Evolutionary conservation across 2,329 filamentous ascomycete species (phyloP), one percentile per base, ranked within the genome.

Genomic region (Cladorrhinum sp.): DNA sequence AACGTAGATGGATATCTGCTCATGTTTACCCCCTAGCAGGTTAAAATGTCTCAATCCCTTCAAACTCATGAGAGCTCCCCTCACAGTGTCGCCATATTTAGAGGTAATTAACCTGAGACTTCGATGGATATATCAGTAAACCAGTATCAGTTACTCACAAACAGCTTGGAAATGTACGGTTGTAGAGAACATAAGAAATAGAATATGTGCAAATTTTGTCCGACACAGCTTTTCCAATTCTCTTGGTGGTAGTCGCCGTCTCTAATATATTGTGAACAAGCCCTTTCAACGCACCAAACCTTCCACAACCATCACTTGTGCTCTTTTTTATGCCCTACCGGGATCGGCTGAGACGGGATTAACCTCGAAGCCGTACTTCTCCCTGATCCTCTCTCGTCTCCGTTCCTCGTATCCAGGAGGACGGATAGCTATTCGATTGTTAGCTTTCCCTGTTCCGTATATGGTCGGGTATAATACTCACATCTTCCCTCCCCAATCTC

Each of bases 401-500:
- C 93, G 83, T 80, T 96, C 91, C 68, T 91, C 89, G 73, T 95
- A 96, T 55, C 91, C 91, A 16, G 90, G 87, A 45, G 85, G 89
- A 68, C 88, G 83, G 69, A 96, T 91, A 58, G 90, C 92, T 96
- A 68, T 12, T 7, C n/a, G 4, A 2, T 9, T 1, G 57, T 62
- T 22, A 65, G 60, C 16, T 16, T 3, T 4, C 6, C 16, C 7
- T 22, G 8, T 45, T 3, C 20, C 3, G 7, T 45, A 58, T 55
- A 18, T 41, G 32, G 66, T 57, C 57, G 12, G 48, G 23, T 27
- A 18, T 18, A 36, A 24, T 20, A 69, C 80, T 71, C 83, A 93
- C 91, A 91, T 84, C 92, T 85, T 67, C 92, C 92, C 80, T 97
- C 93, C 57, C 92, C 93, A 69, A 96, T 72, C 71, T 93, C 85